Evolutionary conservation across 768 basidiomycete genomes (phyloP).

Genomic region (Polyporus arcularius): DNA sequence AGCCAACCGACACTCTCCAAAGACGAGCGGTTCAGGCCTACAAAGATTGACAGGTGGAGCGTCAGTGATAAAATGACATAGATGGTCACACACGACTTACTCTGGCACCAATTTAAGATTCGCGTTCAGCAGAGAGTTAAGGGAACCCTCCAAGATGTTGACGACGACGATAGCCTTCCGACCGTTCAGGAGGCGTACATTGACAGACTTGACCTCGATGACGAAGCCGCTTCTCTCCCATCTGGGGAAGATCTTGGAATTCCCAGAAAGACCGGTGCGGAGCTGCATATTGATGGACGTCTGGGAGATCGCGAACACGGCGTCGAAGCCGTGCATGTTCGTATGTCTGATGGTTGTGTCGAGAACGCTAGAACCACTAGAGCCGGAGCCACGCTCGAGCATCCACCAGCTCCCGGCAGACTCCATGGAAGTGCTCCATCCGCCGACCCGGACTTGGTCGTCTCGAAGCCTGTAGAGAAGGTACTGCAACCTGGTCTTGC

Average conservation of each 20-base stretch:
- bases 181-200: neutral
- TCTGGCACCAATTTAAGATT: too few relatives aligned
- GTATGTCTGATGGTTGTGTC: constrained; percentile 17
- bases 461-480: neutral
- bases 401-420: constrained; percentile 13
- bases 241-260: too few relatives aligned
- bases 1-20: too few relatives aligned
- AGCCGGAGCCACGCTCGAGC: constrained; percentile 3
- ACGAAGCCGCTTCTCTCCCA: neutral
- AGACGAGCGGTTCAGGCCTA: too few relatives aligned
- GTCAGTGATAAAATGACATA: too few relatives aligned
- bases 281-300: constrained; percentile 29
- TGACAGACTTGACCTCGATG: neutral
- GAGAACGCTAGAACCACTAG: constrained; percentile 5
- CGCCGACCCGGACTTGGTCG: neutral
- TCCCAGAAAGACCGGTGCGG: neutral
- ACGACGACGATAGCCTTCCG: neutral
- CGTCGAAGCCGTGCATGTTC: constrained; percentile 29
- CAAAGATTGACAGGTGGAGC: too few relatives aligned
- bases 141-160: too few relatives aligned
- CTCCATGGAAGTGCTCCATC: neutral
- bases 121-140: too few relatives aligned
- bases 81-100: too few relatives aligned
- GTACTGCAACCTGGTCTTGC: neutral
- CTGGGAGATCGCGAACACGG: constrained; percentile 28